phyloP scores from a whole-genome alignment of 202 grass and related monocot genomes.

The Bolboschoenoplectus hybrid region DNA sequence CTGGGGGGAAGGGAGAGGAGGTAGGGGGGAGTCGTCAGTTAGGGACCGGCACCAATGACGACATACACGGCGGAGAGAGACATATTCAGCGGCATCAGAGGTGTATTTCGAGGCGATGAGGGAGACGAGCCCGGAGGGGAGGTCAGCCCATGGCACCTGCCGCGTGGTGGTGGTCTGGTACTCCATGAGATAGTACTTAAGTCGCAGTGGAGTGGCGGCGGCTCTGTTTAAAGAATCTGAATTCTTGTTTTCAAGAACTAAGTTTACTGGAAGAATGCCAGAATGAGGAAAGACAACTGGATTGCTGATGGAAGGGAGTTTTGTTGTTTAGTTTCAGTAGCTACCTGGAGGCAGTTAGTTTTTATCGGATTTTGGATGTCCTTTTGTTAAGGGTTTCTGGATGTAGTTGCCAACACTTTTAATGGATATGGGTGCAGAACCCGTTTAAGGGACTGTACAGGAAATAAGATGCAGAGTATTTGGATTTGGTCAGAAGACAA shows the following conservation, averaged over 20 bases:
- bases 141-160: neutral
- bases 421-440: no score
- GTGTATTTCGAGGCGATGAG: neutral
- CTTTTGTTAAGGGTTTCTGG: no score
- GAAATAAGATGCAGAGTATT: no score
- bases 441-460: no score
- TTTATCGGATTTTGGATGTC: no score
- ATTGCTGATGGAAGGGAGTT: no score
- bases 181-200: neutral
- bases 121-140: neutral
- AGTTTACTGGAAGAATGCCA: neutral
- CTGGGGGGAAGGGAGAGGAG: neutral
- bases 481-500: no score
- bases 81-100: neutral
- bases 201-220: no score
- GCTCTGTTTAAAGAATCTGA: neutral
- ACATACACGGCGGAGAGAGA: neutral
- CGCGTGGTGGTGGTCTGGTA: neutral
- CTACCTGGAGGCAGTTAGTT: no score
- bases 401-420: no score
- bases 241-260: conserved; percentile 17
- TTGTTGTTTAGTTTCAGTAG: no score
- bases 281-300: no score
- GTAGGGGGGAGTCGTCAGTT: neutral
- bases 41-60: neutral